These are phyloP conservation scores for Candida glucosophila DNA, from an alignment of 1,139 yeast genomes.

Conservation along the genomic window DNA sequence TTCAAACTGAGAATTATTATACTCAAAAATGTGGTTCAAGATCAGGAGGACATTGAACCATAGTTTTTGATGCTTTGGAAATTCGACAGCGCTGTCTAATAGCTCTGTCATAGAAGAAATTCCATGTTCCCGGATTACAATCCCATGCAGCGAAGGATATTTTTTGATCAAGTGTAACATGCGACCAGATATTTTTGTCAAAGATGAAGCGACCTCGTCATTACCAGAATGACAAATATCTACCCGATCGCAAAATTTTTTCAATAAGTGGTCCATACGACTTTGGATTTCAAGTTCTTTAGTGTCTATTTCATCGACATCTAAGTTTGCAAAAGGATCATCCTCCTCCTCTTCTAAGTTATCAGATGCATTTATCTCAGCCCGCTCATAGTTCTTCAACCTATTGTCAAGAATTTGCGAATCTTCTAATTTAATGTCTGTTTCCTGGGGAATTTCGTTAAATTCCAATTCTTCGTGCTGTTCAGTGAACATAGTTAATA, in stretches of 20 bases:
- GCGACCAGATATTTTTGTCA: constrained; percentile 31
- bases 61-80: constrained; percentile 22
- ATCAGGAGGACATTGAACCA: constrained; percentile 36
- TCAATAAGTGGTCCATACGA: constrained; percentile 33
- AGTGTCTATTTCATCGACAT: constrained; percentile 34
- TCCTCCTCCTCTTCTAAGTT: constrained; percentile 14
- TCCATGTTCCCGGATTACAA: constrained; percentile 42
- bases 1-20: constrained; percentile 31
- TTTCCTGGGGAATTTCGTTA: constrained; percentile 6
- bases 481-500: constrained; percentile 24
- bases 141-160: constrained; percentile 33
- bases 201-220: constrained; percentile 22
- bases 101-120: constrained; percentile 40
- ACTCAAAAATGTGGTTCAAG: constrained; percentile 30
- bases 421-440: too few species aligned
- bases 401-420: too few species aligned
- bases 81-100: constrained; percentile 30
- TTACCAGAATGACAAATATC: constrained; percentile 22
- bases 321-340: constrained; percentile 35
- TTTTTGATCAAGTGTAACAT: constrained; percentile 34
- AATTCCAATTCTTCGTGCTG: constrained; percentile 13
- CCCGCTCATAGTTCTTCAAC: too few species aligned
- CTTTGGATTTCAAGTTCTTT: constrained; percentile 35
- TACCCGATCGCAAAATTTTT: constrained; percentile 26
- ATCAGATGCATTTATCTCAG: neutral